Percentiles rank a stretch among this genome's conserved stretches.
These are phyloP conservation scores for Saturnispora diversa DNA, from an alignment of 805 yeast genomes.

Conservation along the genomic window DNA sequence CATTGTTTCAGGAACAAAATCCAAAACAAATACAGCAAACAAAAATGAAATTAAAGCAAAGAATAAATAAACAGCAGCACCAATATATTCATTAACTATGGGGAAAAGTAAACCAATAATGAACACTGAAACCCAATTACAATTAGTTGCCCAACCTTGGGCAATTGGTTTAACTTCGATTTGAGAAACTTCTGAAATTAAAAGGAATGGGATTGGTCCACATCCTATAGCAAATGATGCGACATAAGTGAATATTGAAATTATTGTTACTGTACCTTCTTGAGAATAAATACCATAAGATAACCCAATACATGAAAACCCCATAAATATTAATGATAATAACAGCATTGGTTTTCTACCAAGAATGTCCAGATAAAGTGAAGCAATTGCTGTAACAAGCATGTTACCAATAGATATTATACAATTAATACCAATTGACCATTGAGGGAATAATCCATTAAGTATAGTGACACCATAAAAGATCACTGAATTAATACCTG, in stretches of 20 bases:
- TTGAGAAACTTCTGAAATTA: constrained; percentile 85
- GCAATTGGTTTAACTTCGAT: constrained; percentile 73
- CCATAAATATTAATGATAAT: constrained; percentile 63
- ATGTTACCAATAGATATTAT: constrained; percentile 69
- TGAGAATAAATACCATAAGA: constrained; percentile 53
- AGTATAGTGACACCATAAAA: constrained; percentile 89
- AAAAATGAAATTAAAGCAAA: constrained; percentile 53
- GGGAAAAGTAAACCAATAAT: constrained; percentile 78
- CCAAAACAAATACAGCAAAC: constrained; percentile 41
- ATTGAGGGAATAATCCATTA: constrained; percentile 59
- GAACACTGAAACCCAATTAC: constrained; percentile 90
- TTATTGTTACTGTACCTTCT: constrained; percentile 43
- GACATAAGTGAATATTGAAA: constrained; percentile 65
- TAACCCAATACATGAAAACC: constrained; percentile 51
- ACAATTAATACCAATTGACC: constrained; percentile 67
- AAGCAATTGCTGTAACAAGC: constrained; percentile 63
- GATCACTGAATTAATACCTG: constrained; percentile 88
- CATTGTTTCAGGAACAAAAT: constrained; percentile 66
- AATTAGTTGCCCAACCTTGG: constrained; percentile 85
- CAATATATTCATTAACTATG: constrained; percentile 50
- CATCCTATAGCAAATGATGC: constrained; percentile 83
- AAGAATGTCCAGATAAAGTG: constrained; percentile 61
- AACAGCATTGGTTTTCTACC: constrained; percentile 72
- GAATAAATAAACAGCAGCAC: constrained; percentile 70
- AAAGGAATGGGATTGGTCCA: constrained; percentile 91